Evolutionary conservation across 176 grass and related monocot genomes (phyloP).

Genomic region (Zoysia japonica): DNA sequence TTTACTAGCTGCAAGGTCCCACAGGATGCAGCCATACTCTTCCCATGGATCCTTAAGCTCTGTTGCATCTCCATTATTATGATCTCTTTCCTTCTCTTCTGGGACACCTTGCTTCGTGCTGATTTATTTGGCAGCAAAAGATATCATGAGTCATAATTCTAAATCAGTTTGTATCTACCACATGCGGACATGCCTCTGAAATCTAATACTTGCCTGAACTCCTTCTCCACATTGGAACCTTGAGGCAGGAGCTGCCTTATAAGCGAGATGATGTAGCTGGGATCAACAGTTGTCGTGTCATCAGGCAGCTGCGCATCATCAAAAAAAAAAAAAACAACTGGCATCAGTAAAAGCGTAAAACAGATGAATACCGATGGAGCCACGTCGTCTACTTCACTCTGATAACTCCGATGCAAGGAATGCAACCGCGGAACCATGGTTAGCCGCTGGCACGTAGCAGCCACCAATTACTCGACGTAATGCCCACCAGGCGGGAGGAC

Average conservation of each 20-base stretch:
- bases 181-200: neutral
- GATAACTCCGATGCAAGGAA: neutral
- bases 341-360: constrained; percentile 5
- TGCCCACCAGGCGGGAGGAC: neutral
- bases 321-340: neutral
- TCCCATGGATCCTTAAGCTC: constrained; percentile 70
- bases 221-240: constrained; percentile 52
- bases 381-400: neutral
- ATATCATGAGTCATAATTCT: neutral
- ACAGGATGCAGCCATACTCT: constrained; percentile 77
- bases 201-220: constrained; percentile 37
- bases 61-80: constrained; percentile 24
- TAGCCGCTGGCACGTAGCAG: neutral
- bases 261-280: constrained; percentile 86
- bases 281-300: constrained; percentile 79
- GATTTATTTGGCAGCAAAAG: constrained; percentile 22
- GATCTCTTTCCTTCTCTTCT: constrained; percentile 44
- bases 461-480: constrained; percentile 39
- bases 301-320: constrained; percentile 57
- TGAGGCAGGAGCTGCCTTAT: constrained; percentile 73
- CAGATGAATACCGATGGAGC: neutral
- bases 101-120: constrained; percentile 35
- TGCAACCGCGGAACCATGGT: neutral
- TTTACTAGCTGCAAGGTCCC: constrained; percentile 79
- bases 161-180: neutral